phyloP scores from a whole-genome alignment of 2,329 filamentous ascomycete species.

The Hypomyces perniciosus region DNA sequence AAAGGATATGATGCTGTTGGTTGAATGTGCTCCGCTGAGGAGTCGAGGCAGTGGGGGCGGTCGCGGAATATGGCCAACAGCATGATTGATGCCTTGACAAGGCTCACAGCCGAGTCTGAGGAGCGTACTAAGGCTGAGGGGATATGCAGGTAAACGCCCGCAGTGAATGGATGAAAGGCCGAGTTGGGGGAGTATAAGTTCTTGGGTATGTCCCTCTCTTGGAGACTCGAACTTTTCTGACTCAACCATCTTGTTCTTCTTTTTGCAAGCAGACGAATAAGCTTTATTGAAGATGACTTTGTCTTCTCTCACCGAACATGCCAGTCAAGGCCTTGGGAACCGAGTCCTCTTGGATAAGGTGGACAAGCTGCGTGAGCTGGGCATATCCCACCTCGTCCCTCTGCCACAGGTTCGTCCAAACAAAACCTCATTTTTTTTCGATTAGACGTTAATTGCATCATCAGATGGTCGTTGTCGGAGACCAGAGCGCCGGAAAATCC shows the following conservation, averaged over 20 bases:
- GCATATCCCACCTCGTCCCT: conserved; percentile 30
- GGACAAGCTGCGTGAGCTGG: conserved; percentile 37
- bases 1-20: no score
- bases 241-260: neutral
- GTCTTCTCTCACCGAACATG: neutral
- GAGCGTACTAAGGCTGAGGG: no score
- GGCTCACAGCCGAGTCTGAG: no score
- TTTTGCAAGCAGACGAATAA: neutral
- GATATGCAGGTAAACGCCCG: no score
- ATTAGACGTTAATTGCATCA: neutral
- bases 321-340: conserved; percentile 14
- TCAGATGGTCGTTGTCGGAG: conserved; percentile 70
- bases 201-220: no score
- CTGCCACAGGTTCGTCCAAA: conserved; percentile 47
- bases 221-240: no score
- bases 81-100: no score
- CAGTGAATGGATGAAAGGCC: no score
- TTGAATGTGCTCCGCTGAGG: no score
- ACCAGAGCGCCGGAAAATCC: conserved; percentile 81
- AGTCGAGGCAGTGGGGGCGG: no score
- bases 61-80: no score
- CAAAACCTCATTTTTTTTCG: neutral
- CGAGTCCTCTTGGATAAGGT: conserved; percentile 28
- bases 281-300: neutral
- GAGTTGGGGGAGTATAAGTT: no score